Base-by-base conservation (phyloP, 2,329 filamentous ascomycete genomes). In the Fusarium staphyleae region DNA sequence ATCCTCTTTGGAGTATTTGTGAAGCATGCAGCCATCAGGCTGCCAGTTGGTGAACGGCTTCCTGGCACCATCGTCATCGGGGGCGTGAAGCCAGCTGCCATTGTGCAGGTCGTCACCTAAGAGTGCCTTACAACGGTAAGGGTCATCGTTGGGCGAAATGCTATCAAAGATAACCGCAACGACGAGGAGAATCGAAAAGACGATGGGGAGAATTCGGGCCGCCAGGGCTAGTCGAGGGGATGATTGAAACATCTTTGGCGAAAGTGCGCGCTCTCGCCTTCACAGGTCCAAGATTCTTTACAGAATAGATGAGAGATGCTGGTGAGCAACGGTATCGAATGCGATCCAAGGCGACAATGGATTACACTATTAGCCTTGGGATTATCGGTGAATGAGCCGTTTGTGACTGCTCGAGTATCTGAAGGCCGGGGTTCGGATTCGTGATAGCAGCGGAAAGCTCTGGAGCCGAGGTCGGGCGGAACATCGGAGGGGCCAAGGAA, bases 11-110 rank as follows among this genome's bases (percentile, higher is more conserved):
- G 77, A 75, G 70, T 87, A 87, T 46, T 80, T 72, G 54, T 82
- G 79, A 65, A 87, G 75, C 54, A 82, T 79, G 70, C 86, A 88
- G 19, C 82, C 82, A 16, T 77, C 76, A 4, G 85, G 81, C 50
- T 86, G 81, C 85, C 85, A 87, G 58, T 78, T 76, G 28, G 74
- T 70, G 60, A 78, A 80, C 1, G 69, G 48, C 62, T 57, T 33
- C 63, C 51, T 53, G 54, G 60, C 55, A 60, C 66, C 65, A 52
- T 67, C 61, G 32, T 55, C 59, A 47, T 69, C 68, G 32, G 66
- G 70, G 19, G 68, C 69, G 63, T 67, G 66, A 56, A 69, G 52
- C 83, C 84, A 87, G 57, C 74, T 72, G 26, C 84, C 84, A 59
- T 77, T 70, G 32, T 75, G 76, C 5, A 82, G 70, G 24, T 46